Conservation (phyloP, 2,329 filamentous ascomycete species). For the Cryphonectria radicalis region DNA sequence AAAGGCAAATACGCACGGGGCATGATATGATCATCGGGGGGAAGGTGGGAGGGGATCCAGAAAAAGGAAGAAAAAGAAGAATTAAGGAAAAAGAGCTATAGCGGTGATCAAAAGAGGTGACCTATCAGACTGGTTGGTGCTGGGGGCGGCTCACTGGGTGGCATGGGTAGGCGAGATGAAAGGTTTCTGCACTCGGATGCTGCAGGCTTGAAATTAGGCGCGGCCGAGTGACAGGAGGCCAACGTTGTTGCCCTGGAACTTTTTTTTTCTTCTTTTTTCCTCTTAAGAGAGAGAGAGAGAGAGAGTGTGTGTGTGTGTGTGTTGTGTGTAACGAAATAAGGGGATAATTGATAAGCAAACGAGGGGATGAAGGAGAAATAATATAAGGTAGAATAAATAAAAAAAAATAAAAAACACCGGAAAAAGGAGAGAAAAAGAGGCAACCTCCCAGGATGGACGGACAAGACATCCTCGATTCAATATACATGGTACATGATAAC, state of each 20-base stretch:
- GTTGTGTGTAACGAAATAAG: background rate
- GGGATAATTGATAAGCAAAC: background rate
- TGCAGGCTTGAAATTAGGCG: slow-evolving; percentile 1
- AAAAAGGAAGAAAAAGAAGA: background rate
- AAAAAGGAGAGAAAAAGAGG: background rate
- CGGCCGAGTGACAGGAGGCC: slow-evolving; percentile 1
- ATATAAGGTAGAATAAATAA: background rate
- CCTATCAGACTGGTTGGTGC: background rate
- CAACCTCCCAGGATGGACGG: background rate
- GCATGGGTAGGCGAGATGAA: slow-evolving; percentile 18
- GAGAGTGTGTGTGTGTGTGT: no score
- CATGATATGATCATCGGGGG: background rate
- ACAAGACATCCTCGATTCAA: background rate
- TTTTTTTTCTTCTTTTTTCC: background rate
- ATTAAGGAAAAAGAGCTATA: background rate
- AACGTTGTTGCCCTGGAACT: background rate
- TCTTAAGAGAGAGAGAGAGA: no score
- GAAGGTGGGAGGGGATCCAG: background rate
- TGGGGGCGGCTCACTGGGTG: background rate
- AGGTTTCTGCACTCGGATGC: slow-evolving; percentile 7
- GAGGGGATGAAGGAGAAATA: background rate
- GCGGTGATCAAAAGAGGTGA: background rate
- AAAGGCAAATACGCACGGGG: background rate
- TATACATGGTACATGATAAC: background rate
- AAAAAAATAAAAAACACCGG: background rate